Conservation (phyloP, 2,329 filamentous ascomycete genomes). For the Fusarium sp. region DNA sequence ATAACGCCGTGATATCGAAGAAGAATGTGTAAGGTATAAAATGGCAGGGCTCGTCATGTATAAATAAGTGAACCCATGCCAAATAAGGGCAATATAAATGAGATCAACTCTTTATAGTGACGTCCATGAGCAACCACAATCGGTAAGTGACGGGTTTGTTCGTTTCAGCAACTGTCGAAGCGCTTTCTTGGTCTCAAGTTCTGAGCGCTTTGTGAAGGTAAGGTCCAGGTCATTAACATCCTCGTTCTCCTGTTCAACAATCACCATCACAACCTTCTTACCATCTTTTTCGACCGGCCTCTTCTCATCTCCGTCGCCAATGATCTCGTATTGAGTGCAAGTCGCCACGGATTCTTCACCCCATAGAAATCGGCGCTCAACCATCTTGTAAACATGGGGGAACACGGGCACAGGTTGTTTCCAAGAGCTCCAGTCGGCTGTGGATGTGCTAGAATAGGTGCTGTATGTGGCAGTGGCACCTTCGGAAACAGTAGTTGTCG, state of each 20-base stretch:
- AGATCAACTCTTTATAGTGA: constrained; percentile 47
- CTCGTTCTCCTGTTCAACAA: constrained; percentile 50
- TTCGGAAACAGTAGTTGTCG: neutral
- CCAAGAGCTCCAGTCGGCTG: constrained; percentile 3
- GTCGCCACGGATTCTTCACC: constrained; percentile 49
- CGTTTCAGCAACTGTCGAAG: constrained; percentile 27
- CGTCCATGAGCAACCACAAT: constrained; percentile 66
- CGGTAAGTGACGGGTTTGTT: constrained; percentile 53
- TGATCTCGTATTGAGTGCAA: constrained; percentile 61
- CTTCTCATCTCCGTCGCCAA: constrained; percentile 45
- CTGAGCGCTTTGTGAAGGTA: neutral
- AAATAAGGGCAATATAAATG: neutral
- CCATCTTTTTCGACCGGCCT: constrained; percentile 41
- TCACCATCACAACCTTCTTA: constrained; percentile 54
- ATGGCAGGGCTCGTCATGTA: neutral
- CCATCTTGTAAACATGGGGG: constrained; percentile 63
- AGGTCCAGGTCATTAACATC: neutral
- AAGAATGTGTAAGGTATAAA: neutral
- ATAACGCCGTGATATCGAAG: constrained; percentile 21
- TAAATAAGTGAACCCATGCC: neutral
- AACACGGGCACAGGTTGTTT: constrained; percentile 48
- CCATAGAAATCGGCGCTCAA: constrained; percentile 59
- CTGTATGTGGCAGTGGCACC: constrained; percentile 15
- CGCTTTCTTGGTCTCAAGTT: constrained; percentile 5
- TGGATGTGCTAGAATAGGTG: neutral